These are phyloP conservation scores for Arxiozyma slooffiae DNA, from an alignment of 1,139 yeast genomes.

Conservation along the genomic window DNA sequence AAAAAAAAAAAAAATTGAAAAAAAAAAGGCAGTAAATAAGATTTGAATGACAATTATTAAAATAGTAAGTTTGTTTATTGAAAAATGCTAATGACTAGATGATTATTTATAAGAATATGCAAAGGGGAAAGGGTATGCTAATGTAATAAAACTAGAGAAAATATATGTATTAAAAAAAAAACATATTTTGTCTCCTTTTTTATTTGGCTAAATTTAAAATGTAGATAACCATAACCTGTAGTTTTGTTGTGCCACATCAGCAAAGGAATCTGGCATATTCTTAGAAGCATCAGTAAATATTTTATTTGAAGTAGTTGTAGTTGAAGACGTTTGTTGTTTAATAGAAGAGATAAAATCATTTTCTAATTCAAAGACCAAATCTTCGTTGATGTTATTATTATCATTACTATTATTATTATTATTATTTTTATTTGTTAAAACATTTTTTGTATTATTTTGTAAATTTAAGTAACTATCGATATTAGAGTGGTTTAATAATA, in stretches of 20 bases:
- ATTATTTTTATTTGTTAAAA: no score
- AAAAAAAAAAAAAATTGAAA: no score
- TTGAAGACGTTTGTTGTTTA: background rate
- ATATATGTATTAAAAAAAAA: no score
- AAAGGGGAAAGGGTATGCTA: background rate
- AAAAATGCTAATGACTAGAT: background rate
- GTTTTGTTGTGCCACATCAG: slow-evolving; percentile 24
- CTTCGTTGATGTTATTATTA: slow-evolving; percentile 1
- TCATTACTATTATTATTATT: no score
- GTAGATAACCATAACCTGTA: slow-evolving; percentile 23
- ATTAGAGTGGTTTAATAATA: slow-evolving; percentile 1
- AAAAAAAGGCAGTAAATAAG: no score
- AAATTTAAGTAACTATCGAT: background rate
- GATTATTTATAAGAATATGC: background rate
- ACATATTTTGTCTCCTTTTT: background rate
- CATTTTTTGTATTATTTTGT: no score
- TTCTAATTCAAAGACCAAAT: slow-evolving; percentile 7
- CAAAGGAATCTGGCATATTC: slow-evolving; percentile 11
- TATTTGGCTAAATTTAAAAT: slow-evolving; percentile 9
- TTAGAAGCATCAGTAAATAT: background rate
- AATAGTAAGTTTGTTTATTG: no score
- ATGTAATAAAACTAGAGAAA: background rate
- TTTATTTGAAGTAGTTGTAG: background rate
- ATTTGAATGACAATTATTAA: no score
- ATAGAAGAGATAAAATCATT: slow-evolving; percentile 1